Evolutionary conservation across 148 eudicot genomes (phyloP).

Genomic region (Persicaria maculosa): DNA sequence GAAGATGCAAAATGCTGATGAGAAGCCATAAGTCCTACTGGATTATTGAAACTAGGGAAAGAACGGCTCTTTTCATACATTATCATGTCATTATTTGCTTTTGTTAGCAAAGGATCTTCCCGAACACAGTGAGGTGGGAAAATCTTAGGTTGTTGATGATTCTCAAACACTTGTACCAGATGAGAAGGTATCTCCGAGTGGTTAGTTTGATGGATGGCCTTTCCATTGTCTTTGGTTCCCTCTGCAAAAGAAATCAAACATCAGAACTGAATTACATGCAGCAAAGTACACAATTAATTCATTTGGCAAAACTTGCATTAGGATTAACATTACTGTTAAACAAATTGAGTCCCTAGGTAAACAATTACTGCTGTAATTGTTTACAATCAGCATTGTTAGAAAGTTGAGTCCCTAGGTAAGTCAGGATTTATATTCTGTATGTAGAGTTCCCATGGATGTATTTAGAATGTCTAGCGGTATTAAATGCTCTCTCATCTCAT

Average conservation of each 20-base stretch:
- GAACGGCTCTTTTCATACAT: slow-evolving; percentile 24
- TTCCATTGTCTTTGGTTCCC: slow-evolving; percentile 26
- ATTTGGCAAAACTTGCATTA: neutral
- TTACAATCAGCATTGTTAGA: too few relatives aligned
- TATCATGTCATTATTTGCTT: slow-evolving; percentile 21
- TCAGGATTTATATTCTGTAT: too few relatives aligned
- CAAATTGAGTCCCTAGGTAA: too few relatives aligned
- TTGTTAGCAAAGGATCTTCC: slow-evolving; percentile 39
- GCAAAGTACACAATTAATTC: neutral
- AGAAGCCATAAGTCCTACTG: slow-evolving; percentile 19
- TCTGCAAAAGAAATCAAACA: slow-evolving; percentile 34
- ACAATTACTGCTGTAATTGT: too few relatives aligned
- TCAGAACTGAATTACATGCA: slow-evolving; percentile 10
- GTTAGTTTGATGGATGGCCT: slow-evolving; percentile 29
- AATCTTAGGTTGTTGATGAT: slow-evolving; percentile 26
- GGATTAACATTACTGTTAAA: neutral
- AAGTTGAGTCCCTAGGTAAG: too few relatives aligned
- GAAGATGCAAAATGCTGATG: slow-evolving; percentile 30
- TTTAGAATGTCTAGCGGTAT: too few relatives aligned
- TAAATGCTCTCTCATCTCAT: too few relatives aligned
- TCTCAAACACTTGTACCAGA: slow-evolving; percentile 25
- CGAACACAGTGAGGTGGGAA: slow-evolving; percentile 22
- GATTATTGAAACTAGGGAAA: slow-evolving; percentile 23
- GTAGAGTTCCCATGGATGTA: too few relatives aligned
- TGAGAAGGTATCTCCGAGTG: slow-evolving; percentile 36